Base-by-base conservation (phyloP, 345 rosid species). In the Mercurialis annua region DNA sequence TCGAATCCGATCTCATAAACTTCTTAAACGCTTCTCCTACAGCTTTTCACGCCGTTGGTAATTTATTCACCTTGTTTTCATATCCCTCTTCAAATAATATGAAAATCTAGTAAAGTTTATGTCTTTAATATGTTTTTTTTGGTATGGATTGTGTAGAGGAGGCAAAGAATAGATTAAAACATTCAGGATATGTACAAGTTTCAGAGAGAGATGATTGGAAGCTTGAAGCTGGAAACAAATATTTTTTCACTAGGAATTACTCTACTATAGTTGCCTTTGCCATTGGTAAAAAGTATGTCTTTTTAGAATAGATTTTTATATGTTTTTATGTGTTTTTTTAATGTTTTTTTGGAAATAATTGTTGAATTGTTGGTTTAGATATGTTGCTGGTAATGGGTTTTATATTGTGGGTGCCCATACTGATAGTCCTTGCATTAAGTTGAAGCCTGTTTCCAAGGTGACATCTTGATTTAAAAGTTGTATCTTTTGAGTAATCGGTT, bases 401-500 rank as follows among this genome's bases (percentile, higher is more conserved):
- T 84, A 84, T 71, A 77, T 89, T 6, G 78, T 94, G 0, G 98
- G 99, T 52, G 99, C 98, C 10, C 99, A 94, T 59, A 89, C 98
- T 18, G 99, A 94, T 64, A 94, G 99, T 76, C 99, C 99, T 75
- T 94, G 99, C 70, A 52, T 91, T 34, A 94, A 91, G 76, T 69
- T 94, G 71, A 94, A 94, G 85, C 99, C 99, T 63, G 81, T 94
- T 66, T 82, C 99, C 58, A 88, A 87, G 99, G 97, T 91, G 31
- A 62, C 33, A 10, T 40, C 38, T 2, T 24, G 12, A 38, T 62
- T 33, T 12, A n/a, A 5, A 12, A 40, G 18, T 34, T 58, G 9
- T n/a, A 47, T 29, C 31, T 49, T 31, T 49, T 49, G 50, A 11
- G n/a, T 34, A 17, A 12, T 65, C 51, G 21, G 20, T 23, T 20